Conservation (phyloP, 805 yeast species). For the Saccharomyces jurei region DNA sequence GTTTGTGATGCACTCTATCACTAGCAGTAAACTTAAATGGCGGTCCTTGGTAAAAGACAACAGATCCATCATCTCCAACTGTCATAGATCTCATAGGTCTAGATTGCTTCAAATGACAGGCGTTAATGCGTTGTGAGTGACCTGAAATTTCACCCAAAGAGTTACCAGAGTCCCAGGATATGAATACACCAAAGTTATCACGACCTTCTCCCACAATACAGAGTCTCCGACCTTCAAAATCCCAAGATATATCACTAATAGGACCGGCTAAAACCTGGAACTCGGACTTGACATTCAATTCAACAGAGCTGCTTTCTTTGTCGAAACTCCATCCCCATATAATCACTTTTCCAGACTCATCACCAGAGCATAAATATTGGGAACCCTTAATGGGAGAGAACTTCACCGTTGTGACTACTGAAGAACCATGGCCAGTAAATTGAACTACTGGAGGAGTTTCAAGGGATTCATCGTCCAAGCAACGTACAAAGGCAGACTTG, state of each 20-base stretch:
- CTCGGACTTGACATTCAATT: conserved; percentile 61
- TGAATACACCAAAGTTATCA: conserved; percentile 85
- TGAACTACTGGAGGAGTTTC: conserved; percentile 35
- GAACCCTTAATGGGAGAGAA: conserved; percentile 74
- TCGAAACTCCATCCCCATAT: conserved; percentile 66
- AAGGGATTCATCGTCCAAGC: conserved; percentile 46
- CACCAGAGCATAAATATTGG: conserved; percentile 85
- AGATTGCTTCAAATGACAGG: conserved; percentile 73
- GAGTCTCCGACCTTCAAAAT: conserved; percentile 73
- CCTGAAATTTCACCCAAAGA: conserved; percentile 96
- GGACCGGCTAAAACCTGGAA: conserved; percentile 73
- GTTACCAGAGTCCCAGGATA: conserved; percentile 91
- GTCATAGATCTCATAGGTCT: conserved; percentile 93
- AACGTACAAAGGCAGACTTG: conserved; percentile 66
- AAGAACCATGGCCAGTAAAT: conserved; percentile 58
- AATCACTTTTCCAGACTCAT: conserved; percentile 78
- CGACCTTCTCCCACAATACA: conserved; percentile 94
- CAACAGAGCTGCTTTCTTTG: conserved; percentile 40
- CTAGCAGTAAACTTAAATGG: conserved; percentile 82
- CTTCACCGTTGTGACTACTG: conserved; percentile 70
- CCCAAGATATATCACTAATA: conserved; percentile 84
- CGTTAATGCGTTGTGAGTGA: conserved; percentile 74
- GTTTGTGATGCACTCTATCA: conserved; percentile 61
- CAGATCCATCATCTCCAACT: conserved; percentile 78
- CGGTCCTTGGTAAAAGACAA: conserved; percentile 84